Base-by-base conservation (phyloP, 2,329 filamentous ascomycete genomes). In the Aureobasidium namibiae region DNA sequence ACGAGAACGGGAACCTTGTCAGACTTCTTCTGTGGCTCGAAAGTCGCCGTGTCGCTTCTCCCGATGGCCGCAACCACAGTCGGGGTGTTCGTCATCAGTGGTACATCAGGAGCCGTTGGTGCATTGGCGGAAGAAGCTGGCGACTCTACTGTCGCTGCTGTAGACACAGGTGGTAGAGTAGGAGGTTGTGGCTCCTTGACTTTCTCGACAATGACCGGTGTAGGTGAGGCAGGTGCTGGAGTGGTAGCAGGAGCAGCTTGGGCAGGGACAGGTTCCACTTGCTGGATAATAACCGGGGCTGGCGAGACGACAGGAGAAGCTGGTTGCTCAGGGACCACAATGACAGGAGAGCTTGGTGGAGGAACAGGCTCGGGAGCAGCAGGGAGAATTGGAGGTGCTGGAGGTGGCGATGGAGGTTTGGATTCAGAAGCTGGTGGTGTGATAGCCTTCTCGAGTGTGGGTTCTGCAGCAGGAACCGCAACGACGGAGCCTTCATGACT, bases 1-100 rank as follows among this genome's bases (percentile, higher is more conserved):
- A 57, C 24, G 38, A 46, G 33, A 3, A 57, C 42, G 10, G 54
- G 54, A 18, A 57, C 54, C 24, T 36, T 56, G 53, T 56, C 53
- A 6, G 53, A 42, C 24, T 33, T 46, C 41, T 44, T 56, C 52
- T 23, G 18, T 31, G 39, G 38, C 52, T 23, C 33, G 7, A 24
- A 21, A 14, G 50, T 33, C 11, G 39, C 41, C 4, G 39, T 56
- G 13, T 36, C 52, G 5, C 36, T 42, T 16, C 50, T 29, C 36
- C 24, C 21, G 16, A 54, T 52, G 14, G 49, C 7, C 21, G 46
- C 29, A 36, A 16, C 29, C 11, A 31, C 26, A 49, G 46, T 31
- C 18, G 44, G 23, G 41, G 41, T 26, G 16, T 26, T 24, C 23
- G 14, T n/a, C 2, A 34, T 9, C 31, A 34, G 18, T 4, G 45